Conservation (phyloP, 2,329 filamentous ascomycete species). For the Mycosphaerella sp. region DNA sequence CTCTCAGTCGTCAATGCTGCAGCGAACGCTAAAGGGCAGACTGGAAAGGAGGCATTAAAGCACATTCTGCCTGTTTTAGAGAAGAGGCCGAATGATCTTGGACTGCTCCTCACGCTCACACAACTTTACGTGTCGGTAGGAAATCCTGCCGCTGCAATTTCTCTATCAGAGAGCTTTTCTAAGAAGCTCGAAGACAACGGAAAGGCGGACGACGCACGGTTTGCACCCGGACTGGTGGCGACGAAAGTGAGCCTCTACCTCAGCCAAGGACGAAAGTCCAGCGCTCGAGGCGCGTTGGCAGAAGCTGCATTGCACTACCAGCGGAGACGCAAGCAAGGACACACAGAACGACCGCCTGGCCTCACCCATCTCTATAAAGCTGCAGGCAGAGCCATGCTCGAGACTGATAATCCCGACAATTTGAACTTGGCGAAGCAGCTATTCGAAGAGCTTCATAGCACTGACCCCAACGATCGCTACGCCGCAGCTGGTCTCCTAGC, state of each 20-base stretch:
- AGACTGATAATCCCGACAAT: conserved; percentile 64
- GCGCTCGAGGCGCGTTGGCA: conserved; percentile 66
- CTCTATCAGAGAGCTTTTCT: conserved; percentile 70
- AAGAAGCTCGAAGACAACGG: conserved; percentile 56
- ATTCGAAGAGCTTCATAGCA: conserved; percentile 64
- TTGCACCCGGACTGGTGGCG: conserved; percentile 77
- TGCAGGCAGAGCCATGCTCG: conserved; percentile 75
- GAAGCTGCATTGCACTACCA: conserved; percentile 80
- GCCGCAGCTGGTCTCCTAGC: conserved; percentile 81
- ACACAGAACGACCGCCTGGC: conserved; percentile 35
- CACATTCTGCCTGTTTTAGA: conserved; percentile 63
- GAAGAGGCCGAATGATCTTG: conserved; percentile 71
- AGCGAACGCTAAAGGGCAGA: conserved; percentile 59
- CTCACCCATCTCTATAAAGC: conserved; percentile 65
- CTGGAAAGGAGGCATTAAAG: conserved; percentile 63
- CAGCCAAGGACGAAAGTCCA: conserved; percentile 64
- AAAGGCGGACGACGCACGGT: conserved; percentile 63
- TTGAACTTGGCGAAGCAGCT: conserved; percentile 66
- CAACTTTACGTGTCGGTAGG: conserved; percentile 71
- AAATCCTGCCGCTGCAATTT: conserved; percentile 66
- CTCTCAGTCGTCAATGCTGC: conserved; percentile 65
- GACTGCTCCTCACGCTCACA: conserved; percentile 69
- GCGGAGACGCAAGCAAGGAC: conserved; percentile 47
- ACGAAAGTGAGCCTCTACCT: conserved; percentile 74
- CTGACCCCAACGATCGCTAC: conserved; percentile 61